A percentile compares a stretch with the other conserved stretches of the same genome.
Conservation (phyloP, 2,329 filamentous ascomycete genomes). For the Xylaria sp. region DNA sequence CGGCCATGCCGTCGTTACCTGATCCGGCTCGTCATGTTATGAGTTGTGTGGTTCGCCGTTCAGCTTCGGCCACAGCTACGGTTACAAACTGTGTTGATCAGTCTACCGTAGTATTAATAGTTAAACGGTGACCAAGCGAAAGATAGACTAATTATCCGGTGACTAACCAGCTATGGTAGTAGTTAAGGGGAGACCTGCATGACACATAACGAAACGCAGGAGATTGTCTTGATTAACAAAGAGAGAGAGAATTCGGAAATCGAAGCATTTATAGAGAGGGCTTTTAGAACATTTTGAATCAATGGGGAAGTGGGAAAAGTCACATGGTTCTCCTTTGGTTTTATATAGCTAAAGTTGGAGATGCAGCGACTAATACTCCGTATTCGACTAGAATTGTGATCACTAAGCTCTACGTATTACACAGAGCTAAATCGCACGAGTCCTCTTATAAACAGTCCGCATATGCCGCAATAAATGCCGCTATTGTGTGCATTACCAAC, state of each 20-base stretch:
- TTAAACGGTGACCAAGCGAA: not conserved
- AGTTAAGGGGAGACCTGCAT: not conserved
- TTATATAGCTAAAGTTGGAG: not conserved
- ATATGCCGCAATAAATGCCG: not conserved
- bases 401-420: not conserved
- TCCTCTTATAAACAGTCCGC: not conserved
- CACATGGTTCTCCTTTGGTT: not conserved
- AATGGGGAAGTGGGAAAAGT: not conserved
- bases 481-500: slow-evolving; percentile 1
- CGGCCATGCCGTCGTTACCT: not conserved
- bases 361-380: not conserved
- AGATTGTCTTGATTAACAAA: not conserved
- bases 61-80: not conserved
- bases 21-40: not conserved
- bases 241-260: not conserved
- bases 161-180: slow-evolving; percentile 1
- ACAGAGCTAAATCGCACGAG: not conserved
- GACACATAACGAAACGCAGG: not conserved
- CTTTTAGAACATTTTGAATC: not conserved
- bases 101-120: not conserved
- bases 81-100: not conserved
- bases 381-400: slow-evolving; percentile 13
- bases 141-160: not conserved
- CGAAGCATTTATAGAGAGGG: not conserved
- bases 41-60: not conserved